Conservation (phyloP, 768 basidiomycete genomes). For the Amanita polypyramis region DNA sequence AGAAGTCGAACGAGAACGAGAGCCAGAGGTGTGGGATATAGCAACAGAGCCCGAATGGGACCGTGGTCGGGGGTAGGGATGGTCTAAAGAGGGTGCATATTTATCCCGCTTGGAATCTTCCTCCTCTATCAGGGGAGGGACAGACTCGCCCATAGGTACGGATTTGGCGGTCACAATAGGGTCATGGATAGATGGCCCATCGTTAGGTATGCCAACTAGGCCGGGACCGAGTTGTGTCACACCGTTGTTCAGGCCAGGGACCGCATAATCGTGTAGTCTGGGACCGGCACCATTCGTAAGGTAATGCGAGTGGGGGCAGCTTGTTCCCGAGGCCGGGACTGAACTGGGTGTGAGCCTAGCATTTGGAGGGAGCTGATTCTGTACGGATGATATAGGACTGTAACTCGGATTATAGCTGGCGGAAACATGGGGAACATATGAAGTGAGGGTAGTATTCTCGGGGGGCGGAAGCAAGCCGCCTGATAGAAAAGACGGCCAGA, state of each 20-base stretch:
- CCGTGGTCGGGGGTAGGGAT: neutral
- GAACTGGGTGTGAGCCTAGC: constrained; percentile 36
- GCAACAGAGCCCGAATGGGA: constrained; percentile 25
- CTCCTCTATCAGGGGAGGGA: neutral
- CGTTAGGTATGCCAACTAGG: constrained; percentile 28
- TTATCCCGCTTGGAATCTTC: neutral
- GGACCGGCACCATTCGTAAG: constrained; percentile 28
- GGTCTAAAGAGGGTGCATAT: neutral
- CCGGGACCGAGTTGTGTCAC: constrained; percentile 56
- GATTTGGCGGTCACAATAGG: neutral
- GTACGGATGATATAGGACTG: constrained; percentile 6
- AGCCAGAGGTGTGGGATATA: constrained; percentile 19
- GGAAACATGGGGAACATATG: constrained; percentile 1
- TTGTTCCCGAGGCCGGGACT: constrained; percentile 30
- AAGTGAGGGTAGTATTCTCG: constrained; percentile 13
- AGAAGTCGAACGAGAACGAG: constrained; percentile 19
- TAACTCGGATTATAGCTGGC: constrained; percentile 4
- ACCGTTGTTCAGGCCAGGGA: constrained; percentile 26
- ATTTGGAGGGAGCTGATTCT: constrained; percentile 6
- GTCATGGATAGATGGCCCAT: neutral
- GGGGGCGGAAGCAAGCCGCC: constrained; percentile 57
- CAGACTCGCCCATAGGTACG: neutral
- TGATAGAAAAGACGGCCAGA: constrained; percentile 82
- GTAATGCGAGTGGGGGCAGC: constrained; percentile 18
- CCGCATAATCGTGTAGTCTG: constrained; percentile 54